Evolutionary conservation across 306 rosid genomes (phyloP), one percentile per base, ranked within the genome.

Genomic region (Rosa persica): DNA sequence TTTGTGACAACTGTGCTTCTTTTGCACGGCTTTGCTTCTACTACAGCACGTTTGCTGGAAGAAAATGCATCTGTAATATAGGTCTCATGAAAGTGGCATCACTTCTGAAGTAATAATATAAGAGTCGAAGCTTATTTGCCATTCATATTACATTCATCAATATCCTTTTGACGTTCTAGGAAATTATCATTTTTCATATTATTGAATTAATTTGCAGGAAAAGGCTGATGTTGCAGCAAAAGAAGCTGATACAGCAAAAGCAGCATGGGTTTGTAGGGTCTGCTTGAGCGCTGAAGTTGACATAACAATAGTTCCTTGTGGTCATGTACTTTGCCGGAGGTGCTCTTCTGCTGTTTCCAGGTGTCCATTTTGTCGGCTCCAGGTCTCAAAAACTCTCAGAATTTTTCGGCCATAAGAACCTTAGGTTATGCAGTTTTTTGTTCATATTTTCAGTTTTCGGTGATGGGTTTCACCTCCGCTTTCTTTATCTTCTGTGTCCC

Each of bases 341-440:
- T 94, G 97, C 81, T 92, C 97, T 76, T 85, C 97, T 76, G 97
- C 98, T 48, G 98, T 94, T 75, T 86, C 94, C 4, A 89, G 75
- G 81, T 94, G 98, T 77, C 98, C 98, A 73, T 94, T 94, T 86
- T 94, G 98, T 70, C 90, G 97, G 80, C 90, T 90, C 76, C 92
- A 90, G 76, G 98, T 94, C 76, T 78, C 97, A 4, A 89, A 83
- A 79, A 88, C 96, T 36, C 80, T 92, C 66, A 86, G 89, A 87
- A 92, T 92, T 75, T 94, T 82, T 72, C 91, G 95, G 82, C 98
- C 97, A 51, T 94, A 87, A 82, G 73, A 44, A 72, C 8, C 55
- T 34, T 23, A 8, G 36, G 36, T 72, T n/a, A 23, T 12, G 36
- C 36, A 49, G 55, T 17, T 30, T 55, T 54, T 2, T 30, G 60